phyloP scores from a whole-genome alignment of 139 green algal genomes.

The Tetraselmis chui region DNA sequence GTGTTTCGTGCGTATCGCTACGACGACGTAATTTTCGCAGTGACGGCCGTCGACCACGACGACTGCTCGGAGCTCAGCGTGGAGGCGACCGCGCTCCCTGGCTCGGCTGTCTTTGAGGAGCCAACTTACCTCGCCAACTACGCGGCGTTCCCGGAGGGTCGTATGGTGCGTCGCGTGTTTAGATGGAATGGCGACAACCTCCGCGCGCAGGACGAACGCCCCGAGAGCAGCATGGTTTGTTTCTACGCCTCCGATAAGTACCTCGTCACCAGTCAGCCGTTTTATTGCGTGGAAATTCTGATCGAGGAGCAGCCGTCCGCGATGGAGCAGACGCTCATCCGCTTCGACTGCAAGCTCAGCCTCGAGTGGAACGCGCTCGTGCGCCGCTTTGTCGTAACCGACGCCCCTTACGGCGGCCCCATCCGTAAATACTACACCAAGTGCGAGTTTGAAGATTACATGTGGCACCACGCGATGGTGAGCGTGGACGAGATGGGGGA shows the following conservation, averaged over 20 bases:
- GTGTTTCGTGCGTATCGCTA: slow-evolving; percentile 3
- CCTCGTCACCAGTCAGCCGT: slow-evolving; percentile 8
- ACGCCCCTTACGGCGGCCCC: slow-evolving; percentile 1
- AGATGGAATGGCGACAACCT: not conserved
- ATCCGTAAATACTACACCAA: slow-evolving; percentile 12
- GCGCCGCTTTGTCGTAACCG: slow-evolving; percentile 6
- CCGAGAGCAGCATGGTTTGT: not conserved
- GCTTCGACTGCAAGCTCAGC: slow-evolving; percentile 20
- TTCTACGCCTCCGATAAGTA: slow-evolving; percentile 24
- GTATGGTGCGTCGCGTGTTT: slow-evolving; percentile 11
- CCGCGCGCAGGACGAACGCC: not conserved
- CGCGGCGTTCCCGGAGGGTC: slow-evolving; percentile 8
- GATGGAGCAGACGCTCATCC: slow-evolving; percentile 10
- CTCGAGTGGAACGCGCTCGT: slow-evolving; percentile 9
- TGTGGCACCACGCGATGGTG: slow-evolving; percentile 29
- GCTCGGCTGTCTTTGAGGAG: not conserved
- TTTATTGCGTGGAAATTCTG: slow-evolving; percentile 18
- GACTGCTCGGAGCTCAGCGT: slow-evolving; percentile 22
- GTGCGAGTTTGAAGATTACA: slow-evolving; percentile 23
- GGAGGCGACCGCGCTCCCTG: slow-evolving; percentile 12
- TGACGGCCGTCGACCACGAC: slow-evolving; percentile 16
- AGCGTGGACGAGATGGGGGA: slow-evolving; percentile 16
- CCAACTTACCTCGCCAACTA: slow-evolving; percentile 12
- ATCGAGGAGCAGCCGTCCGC: not conserved
- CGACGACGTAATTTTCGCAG: slow-evolving; percentile 12